Conservation (phyloP, 495 filamentous ascomycete genomes). For the Parathielavia hyrcaniae region DNA sequence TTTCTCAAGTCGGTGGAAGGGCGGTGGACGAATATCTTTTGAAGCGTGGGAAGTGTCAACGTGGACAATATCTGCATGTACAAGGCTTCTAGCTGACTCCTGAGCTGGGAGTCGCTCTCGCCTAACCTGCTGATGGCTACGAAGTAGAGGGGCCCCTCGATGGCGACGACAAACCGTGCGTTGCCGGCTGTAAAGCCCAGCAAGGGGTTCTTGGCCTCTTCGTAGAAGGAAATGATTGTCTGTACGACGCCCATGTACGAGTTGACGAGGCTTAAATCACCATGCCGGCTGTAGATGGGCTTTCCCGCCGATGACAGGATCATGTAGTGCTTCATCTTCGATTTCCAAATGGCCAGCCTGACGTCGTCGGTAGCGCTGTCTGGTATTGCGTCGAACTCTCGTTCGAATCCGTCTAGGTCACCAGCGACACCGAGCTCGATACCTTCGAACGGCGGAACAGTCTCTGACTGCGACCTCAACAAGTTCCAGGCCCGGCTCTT, state of each 20-base stretch:
- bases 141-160: constrained; percentile 80
- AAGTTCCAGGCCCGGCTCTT: constrained; percentile 57
- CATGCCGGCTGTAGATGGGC: constrained; percentile 92
- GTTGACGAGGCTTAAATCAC: constrained; percentile 80
- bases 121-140: constrained; percentile 85
- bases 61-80: constrained; percentile 99
- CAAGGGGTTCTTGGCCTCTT: constrained; percentile 67
- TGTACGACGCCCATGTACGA: constrained; percentile 94
- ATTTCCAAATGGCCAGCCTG: constrained; percentile 67
- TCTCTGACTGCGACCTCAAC: constrained; percentile 51
- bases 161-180: constrained; percentile 74
- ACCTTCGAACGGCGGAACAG: constrained; percentile 52
- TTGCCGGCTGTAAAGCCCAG: constrained; percentile 77
- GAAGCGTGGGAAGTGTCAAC: constrained; percentile 82
- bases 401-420: constrained; percentile 56
- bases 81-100: constrained; percentile 81
- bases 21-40: constrained; percentile 79
- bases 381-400: constrained; percentile 74
- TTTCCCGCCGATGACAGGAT: constrained; percentile 97
- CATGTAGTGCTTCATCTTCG: constrained; percentile 91
- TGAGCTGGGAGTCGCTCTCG: constrained; percentile 84
- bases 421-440: constrained; percentile 44
- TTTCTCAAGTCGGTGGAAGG: constrained; percentile 86
- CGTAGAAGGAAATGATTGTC: constrained; percentile 95
- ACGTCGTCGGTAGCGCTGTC: constrained; percentile 56